Base-by-base conservation (phyloP, 805 yeast genomes). In the Starmerella floricola region DNA sequence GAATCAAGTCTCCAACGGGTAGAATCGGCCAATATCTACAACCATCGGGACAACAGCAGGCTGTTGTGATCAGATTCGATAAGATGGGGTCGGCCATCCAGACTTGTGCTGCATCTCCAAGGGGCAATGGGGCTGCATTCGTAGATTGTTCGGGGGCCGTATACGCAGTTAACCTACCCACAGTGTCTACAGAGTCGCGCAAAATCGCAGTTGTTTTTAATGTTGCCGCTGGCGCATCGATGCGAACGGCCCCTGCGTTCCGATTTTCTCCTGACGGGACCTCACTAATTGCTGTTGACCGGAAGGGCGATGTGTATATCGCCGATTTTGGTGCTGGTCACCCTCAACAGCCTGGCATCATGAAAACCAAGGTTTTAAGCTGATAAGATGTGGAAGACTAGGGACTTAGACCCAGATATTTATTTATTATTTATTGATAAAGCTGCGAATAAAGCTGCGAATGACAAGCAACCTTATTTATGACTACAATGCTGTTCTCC, bases 281-380 rank as follows among this genome's bases (percentile, higher is more conserved):
- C 36, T 76, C 76, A 47, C 64, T 87, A 16, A 78, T 74, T 51
- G 70, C 76, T 3, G 69, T 85, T 13, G 97, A 87, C 59, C 65
- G 95, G 31, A 83, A 81, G 54, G 96, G 96, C 0, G 60, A 74
- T 0, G 62, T 86, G 35, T 77, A 78, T 48, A 73, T 86, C 26
- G 83, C 81, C 51, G 96, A 87, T 61, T 87, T 86, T 62, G 81
- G 91, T 12, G 87, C 85, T 40, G 95, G 93, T 2, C 61, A 78
- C 18, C 91, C 91, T 11, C 78, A 76, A 48, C 59, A 50, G 20
- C 56, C 60, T 6, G 63, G 62, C 2, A 51, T 60, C 21, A 58
- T 59, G 28, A 57, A 55, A 31, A 52, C 62, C 30, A 53, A 62
- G 16, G 42, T 56, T 2, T 43, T 60, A 31, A 35, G 44, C 12